phyloP scores from a whole-genome alignment of 202 grass and related monocot species.

The Bolboschoenoplectus hybrid region DNA sequence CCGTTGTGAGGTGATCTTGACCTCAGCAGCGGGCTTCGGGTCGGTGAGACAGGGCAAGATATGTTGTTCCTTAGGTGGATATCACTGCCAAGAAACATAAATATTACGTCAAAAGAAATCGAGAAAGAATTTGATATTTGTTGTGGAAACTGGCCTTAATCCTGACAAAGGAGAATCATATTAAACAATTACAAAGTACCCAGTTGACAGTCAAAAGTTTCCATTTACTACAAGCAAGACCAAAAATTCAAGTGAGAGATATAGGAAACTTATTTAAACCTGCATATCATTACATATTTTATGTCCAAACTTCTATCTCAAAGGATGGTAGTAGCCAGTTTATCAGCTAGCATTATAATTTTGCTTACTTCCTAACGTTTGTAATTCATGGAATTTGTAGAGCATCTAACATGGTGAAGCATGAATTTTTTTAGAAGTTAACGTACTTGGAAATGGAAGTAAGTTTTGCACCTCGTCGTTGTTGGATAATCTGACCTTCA shows the following conservation, averaged over 20 bases:
- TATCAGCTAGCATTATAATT: not conserved
- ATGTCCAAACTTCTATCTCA: constrained; percentile 5
- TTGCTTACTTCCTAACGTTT: not conserved
- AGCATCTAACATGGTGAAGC: not conserved
- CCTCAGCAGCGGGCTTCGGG: constrained; percentile 77
- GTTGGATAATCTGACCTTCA: constrained; percentile 75
- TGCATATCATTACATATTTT: not conserved
- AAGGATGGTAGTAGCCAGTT: constrained; percentile 11
- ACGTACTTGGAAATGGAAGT: constrained; percentile 56
- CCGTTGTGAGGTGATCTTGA: constrained; percentile 88
- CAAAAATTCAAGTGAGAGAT: not conserved
- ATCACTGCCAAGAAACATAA: constrained; percentile 58
- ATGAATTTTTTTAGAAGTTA: not conserved
- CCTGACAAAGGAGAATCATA: not conserved
- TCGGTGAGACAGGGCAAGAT: constrained; percentile 96
- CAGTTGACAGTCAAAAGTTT: not conserved
- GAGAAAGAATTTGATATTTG: constrained; percentile 17
- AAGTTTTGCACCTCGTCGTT: constrained; percentile 75
- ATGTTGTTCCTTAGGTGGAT: constrained; percentile 72
- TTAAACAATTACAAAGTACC: not conserved
- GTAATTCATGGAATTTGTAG: not conserved
- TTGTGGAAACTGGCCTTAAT: not conserved
- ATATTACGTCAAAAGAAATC: constrained; percentile 14
- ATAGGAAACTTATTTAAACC: not conserved
- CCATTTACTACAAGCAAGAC: not conserved